A percentile compares a stretch with the other conserved stretches of the same genome.
Conservation (phyloP, 305 asterid genomes). For the Fraxinus greggii region DNA sequence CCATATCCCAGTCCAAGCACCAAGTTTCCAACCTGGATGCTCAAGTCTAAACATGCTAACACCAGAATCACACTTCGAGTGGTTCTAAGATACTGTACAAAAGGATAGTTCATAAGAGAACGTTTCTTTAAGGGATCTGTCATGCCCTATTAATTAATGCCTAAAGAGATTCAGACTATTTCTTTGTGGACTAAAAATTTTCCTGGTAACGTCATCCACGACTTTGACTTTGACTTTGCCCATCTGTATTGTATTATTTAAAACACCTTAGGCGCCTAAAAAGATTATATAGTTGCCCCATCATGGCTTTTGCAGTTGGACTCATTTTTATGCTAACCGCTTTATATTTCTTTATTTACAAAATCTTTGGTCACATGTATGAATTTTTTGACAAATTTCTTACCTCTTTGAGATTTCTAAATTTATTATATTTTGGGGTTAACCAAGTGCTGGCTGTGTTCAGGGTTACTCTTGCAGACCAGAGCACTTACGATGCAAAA, state of each 20-base stretch:
- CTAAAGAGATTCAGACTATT: not conserved
- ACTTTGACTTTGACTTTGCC: not conserved
- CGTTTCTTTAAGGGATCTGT: not conserved
- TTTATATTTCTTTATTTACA: not conserved
- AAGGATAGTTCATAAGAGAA: not conserved
- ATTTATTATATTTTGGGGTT: conserved; percentile 5
- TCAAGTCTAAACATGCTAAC: not conserved
- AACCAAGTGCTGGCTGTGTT: conserved; percentile 26
- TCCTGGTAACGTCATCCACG: not conserved
- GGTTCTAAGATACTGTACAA: not conserved
- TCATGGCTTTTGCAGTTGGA: not conserved
- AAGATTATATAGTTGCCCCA: not conserved
- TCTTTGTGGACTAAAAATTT: not conserved
- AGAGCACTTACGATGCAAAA: conserved; percentile 81
- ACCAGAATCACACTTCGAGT: not conserved
- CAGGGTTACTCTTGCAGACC: conserved; percentile 98
- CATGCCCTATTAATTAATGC: not conserved
- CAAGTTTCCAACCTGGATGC: not conserved
- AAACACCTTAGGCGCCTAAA: not conserved
- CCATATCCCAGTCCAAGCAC: not conserved
- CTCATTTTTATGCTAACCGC: not conserved
- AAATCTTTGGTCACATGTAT: not conserved
- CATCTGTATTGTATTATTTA: not conserved
- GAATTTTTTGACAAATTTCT: conserved; percentile 2
- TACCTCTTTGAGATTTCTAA: not conserved